Conservation (phyloP, 2,329 filamentous ascomycete genomes). For the Cladophialophora exuberans region DNA sequence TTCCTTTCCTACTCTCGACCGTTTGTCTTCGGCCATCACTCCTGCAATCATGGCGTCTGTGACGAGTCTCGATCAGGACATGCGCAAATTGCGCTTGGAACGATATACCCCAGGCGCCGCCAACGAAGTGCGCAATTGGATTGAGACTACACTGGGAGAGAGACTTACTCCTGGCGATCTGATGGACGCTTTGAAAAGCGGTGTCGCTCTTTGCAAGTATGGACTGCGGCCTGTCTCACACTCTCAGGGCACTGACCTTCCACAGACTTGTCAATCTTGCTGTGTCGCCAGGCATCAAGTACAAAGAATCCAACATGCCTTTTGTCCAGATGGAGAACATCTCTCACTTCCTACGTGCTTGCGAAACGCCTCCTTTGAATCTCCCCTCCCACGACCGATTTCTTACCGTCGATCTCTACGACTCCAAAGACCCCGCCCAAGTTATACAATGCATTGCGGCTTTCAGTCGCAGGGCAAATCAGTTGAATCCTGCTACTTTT, state of each 20-base stretch:
- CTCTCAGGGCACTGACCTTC: constrained; percentile 22
- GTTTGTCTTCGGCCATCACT: neutral
- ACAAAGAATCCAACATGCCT: constrained; percentile 90
- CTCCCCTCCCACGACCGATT: constrained; percentile 94
- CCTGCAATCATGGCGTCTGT: constrained; percentile 78
- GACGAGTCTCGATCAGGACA: constrained; percentile 88
- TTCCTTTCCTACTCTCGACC: neutral
- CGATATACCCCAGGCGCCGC: constrained; percentile 91
- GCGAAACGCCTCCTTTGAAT: constrained; percentile 80
- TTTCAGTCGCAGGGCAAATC: constrained; percentile 85
- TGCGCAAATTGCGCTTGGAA: constrained; percentile 88
- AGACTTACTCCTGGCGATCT: constrained; percentile 74
- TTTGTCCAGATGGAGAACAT: constrained; percentile 99
- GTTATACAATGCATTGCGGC: constrained; percentile 90
- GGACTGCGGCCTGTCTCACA: neutral
- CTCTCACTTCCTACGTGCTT: constrained; percentile 88
- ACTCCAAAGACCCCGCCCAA: constrained; percentile 93
- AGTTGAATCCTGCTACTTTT: constrained; percentile 73
- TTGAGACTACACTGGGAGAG: constrained; percentile 78
- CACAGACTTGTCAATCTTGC: constrained; percentile 79
- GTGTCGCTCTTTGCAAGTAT: constrained; percentile 88
- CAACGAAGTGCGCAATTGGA: constrained; percentile 82
- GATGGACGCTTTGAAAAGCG: constrained; percentile 85
- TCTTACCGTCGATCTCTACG: constrained; percentile 94
- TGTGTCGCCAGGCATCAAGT: constrained; percentile 78